phyloP scores from a whole-genome alignment of 2,329 filamentous ascomycete species.

The Blastomyces gilchristii region DNA sequence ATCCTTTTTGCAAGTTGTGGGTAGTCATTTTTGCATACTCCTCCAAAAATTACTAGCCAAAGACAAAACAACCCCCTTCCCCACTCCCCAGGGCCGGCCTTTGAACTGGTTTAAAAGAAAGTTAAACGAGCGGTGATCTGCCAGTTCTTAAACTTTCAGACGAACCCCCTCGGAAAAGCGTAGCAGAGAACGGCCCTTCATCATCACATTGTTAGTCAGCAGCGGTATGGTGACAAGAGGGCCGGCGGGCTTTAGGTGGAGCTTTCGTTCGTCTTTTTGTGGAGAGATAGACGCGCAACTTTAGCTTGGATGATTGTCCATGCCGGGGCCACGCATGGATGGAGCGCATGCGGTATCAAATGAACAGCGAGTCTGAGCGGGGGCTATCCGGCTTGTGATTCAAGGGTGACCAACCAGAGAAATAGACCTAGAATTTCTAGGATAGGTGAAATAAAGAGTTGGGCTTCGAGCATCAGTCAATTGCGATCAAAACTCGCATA shows the following conservation, averaged over 20 bases:
- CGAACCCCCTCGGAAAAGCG: not conserved
- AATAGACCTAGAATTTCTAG: not conserved
- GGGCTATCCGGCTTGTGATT: not conserved
- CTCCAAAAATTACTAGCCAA: not conserved
- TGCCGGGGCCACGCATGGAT: not conserved
- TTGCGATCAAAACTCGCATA: not conserved
- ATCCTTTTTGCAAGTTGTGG: no score
- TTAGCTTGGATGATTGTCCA: not conserved
- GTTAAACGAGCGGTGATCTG: not conserved
- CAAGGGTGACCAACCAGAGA: not conserved
- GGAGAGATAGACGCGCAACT: conserved; percentile 6
- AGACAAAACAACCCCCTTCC: not conserved
- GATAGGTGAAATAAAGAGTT: not conserved
- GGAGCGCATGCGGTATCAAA: not conserved
- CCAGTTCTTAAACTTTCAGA: not conserved
- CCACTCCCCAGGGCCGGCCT: not conserved
- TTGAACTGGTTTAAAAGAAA: not conserved
- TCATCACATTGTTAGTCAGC: not conserved
- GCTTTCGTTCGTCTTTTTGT: not conserved
- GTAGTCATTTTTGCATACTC: not conserved
- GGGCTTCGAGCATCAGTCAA: not conserved
- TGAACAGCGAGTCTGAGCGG: not conserved
- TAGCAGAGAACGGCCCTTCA: not conserved
- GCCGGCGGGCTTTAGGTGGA: not conserved
- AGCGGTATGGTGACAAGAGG: not conserved